A percentile compares a stretch with the other conserved stretches of the same genome.
Conservation (phyloP, 2,329 filamentous ascomycete genomes). For the Penicillium sclerotigenum region DNA sequence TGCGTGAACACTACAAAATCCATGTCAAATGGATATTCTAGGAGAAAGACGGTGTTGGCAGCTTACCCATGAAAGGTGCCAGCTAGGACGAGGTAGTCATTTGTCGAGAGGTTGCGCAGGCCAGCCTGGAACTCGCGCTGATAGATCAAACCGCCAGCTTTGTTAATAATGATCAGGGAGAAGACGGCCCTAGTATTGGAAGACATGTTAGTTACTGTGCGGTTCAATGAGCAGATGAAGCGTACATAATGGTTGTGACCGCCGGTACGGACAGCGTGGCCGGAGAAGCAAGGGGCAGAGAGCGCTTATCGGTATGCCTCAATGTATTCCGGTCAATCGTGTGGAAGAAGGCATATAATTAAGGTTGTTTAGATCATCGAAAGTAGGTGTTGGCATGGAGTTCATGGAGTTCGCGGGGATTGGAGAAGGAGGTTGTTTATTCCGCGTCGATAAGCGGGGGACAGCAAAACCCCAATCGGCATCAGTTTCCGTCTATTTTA, state of each 20-base stretch:
- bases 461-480: not conserved
- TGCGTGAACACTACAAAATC: conserved; percentile 56
- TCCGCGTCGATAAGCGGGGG: not conserved
- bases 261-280: conserved; percentile 8
- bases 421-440: not conserved
- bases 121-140: conserved; percentile 88
- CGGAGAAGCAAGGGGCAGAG: conserved; percentile 4
- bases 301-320: conserved; percentile 12
- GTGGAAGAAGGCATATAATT: not conserved
- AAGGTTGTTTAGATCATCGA: not conserved
- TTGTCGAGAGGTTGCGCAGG: conserved; percentile 83
- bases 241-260: conserved; percentile 21
- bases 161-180: conserved; percentile 96
- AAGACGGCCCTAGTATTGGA: conserved; percentile 76
- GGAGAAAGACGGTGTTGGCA: not conserved
- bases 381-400: not conserved
- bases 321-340: not conserved
- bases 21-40: not conserved
- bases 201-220: conserved; percentile 8
- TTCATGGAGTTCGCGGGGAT: not conserved
- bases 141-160: conserved; percentile 94
- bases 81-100: conserved; percentile 94
- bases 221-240: not conserved
- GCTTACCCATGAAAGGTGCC: conserved; percentile 91
- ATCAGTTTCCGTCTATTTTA: not conserved